Base-by-base conservation (phyloP, 345 rosid genomes). In the Jatropha curcas region DNA sequence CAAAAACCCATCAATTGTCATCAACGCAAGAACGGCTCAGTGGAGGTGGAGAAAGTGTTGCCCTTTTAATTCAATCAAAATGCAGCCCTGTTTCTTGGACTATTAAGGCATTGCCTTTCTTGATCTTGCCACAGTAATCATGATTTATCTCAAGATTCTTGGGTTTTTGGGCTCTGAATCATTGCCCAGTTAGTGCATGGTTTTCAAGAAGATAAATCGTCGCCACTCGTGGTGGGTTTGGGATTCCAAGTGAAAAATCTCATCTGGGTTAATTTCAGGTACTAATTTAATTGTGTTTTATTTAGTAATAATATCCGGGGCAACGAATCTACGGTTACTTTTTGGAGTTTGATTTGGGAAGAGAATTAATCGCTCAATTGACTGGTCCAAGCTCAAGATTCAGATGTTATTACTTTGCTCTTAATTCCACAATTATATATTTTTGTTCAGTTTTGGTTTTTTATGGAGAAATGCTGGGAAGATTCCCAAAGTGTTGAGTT, bases 101-200 rank as follows among this genome's bases (percentile, higher is more conserved):
- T 48, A 8, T 48, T 48, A 19, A 50, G n/a, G 5, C 53, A 17
- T 48, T 48, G 53, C 50, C 22, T 74, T 5, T 27, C 8, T 60
- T 27, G 77, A 56, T 78, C 71, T 57, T 55, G 62, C 12, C 46
- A n/a, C 53, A 12, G 25, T 43, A 31, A 46, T 68, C 76, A 76
- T 76, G 78, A 79, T 84, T 61, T 84, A 71, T 70, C 83, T 81
- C 78, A 79, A 82, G 85, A 81, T 79, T 68, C 77, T 79, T 67
- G 70, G 43, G 31, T 22, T 27, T 30, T 67, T 67, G 19, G 20
- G 70, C 66, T 58, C n/a, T 27, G 55, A 22, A 30, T 33, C 70
- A 33, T 56, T 43, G 13, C 12, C 3, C 14, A 28, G 10, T 37
- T n/a, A 67, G 59, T 48, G 74, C 70, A 43, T 59, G 68, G 68